Conservation (phyloP, 2,329 filamentous ascomycete species). For the Monilinia fructicola region DNA sequence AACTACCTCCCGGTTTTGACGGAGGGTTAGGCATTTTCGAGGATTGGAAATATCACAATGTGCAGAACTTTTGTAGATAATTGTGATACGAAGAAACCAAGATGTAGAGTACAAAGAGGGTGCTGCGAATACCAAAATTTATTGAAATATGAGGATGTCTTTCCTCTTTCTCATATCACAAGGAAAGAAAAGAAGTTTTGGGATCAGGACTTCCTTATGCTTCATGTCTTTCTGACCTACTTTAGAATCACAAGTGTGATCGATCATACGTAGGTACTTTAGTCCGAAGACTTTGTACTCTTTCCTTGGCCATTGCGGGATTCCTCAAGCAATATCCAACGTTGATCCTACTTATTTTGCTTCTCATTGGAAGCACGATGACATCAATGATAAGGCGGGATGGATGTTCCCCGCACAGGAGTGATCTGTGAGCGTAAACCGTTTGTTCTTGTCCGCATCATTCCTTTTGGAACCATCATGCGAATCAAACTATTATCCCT, state of each 20-base stretch:
- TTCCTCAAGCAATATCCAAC: not conserved
- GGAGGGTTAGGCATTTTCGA: conserved; percentile 40
- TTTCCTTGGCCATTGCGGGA: not conserved
- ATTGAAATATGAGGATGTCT: not conserved
- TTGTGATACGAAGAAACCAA: not conserved
- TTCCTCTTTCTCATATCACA: not conserved
- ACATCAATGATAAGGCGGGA: conserved; percentile 2
- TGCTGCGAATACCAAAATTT: no score
- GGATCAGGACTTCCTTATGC: not conserved
- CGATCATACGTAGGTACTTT: not conserved
- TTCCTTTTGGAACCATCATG: not conserved
- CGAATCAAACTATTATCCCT: not conserved
- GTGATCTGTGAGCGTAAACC: no score
- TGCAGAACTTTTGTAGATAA: not conserved
- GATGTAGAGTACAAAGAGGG: not conserved
- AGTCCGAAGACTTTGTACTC: not conserved
- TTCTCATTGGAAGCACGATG: not conserved
- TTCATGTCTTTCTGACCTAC: not conserved
- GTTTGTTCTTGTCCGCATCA: not conserved
- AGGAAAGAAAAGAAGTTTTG: not conserved
- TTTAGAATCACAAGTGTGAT: not conserved
- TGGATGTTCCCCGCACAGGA: no score
- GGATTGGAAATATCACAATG: not conserved
- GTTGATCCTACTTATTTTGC: not conserved
- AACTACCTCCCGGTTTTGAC: conserved; percentile 30